Evolutionary conservation across 345 rosid species (phyloP), one percentile per base, ranked within the genome.

Genomic region (Bruguiera sexangula): DNA sequence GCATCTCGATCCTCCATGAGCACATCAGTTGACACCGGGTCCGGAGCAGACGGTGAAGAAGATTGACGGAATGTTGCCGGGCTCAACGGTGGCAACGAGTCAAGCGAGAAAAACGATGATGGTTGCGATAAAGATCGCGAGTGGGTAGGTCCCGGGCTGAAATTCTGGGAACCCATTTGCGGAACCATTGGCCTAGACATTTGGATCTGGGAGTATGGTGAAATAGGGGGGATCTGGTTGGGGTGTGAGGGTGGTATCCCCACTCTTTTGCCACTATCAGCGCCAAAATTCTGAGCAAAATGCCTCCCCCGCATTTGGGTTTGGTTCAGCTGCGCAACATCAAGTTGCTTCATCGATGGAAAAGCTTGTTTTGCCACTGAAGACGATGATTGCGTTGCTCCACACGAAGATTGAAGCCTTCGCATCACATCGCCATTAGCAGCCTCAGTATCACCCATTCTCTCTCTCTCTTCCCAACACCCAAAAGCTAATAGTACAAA

Each of bases 171-270:
- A 74, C 84, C 82, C 82, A 79, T 67, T 74, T 79, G 90, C 75
- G 76, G 92, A 79, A 76, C 86, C 20, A 63, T 43, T 3, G 85
- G 81, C 66, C 92, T 82, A 60, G 88, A 79, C 75, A 69, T 80
- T 6, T 88, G 93, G 89, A 91, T 88, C 92, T 89, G 90, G 43
- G 99, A 90, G 71, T 77, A 89, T 0, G 96, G 99, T 0, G 97
- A 90, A 71, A 93, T 83, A 60, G 96, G 98, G 24, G 96, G 92
- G 80, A 89, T 85, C 75, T 85, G 90, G 79, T 78, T 85, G 8
- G 96, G 96, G 69, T 87, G 93, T 1, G 98, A 87, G 15, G 98
- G 98, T 51, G 98, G 97, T 6, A 91, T 86, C 18, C 96, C 96
- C 27, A 70, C 82, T 82, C 92, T 86, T 72, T 82, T 91, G 57